Base-by-base conservation (phyloP, 495 filamentous ascomycete genomes). In the Recurvomyces mirabilis region DNA sequence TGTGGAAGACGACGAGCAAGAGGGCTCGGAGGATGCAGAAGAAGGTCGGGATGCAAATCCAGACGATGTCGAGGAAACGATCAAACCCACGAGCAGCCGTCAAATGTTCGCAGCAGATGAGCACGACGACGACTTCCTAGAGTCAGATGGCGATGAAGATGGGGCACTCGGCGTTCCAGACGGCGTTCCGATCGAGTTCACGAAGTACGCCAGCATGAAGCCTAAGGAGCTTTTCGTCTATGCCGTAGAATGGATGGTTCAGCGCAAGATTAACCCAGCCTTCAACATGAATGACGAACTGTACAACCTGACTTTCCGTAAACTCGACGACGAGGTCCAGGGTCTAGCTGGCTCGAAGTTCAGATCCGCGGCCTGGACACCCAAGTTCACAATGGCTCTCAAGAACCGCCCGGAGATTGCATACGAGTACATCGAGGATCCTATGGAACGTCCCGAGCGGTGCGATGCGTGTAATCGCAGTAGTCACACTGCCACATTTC, bases 191-290 rank as follows among this genome's bases (percentile, higher is more conserved):
- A 65, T 93, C 9, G 65, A 86, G 52, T 87, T 86, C 55, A 83
- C 77, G 2, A 57, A 66, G 11, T 71, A 81, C 37, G 68, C 73
- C 0, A 74, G 80, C 50, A 79, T 78, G 48, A 78, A 84, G 31
- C 59, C 79, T 0, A 79, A 80, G 41, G 79, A 86, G 23, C 78
- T 87, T 45, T 93, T 94, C 64, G 76, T 75, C 29, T 73, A 79
- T 52, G 83, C 74, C 0, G 67, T 94, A 0, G 82, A 85, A 59
- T 93, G 84, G 84, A 78, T 89, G 61, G 77, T 93, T 1, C 75
- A 78, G 42, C 79, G 75, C 54, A 77, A 80, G 47, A 65, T 94
- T 30, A 81, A 89, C 51, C 84, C 84, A 1, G 77, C 71, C 0
- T 93, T 89, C 52, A 64, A 71, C 3, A 69, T 75, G 15, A 64